Base-by-base conservation (phyloP, 2,329 filamentous ascomycete genomes). In the Penicillium concentricum region DNA sequence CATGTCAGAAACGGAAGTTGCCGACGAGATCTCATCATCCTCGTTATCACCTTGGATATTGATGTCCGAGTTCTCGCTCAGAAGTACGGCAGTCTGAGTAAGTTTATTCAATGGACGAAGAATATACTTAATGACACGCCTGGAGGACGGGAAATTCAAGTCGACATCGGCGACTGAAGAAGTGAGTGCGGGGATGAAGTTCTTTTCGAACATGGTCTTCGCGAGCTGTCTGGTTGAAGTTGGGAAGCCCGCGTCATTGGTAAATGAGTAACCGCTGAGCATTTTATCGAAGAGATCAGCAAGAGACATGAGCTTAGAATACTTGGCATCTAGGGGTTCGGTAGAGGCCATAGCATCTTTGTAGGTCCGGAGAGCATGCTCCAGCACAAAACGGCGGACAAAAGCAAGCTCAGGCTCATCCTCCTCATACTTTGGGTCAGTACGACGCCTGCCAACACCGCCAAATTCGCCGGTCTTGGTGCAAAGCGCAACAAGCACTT, bases 161-260 rank as follows among this genome's bases (percentile, higher is more conserved):
- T 97, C 94, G 58, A 99, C 89, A 67, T 99, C 95, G 18, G 94
- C 91, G 66, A 99, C 92, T 1, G 95, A 96, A 13, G 87, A 85
- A 2, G 94, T 97, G 57, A 99, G 78, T 46, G 93, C 89, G 24
- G 90, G 85, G 59, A 97, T 87, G 72, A 94, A 96, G 54, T 95
- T 92, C 78, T 97, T 99, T 76, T 99, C 94, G 67, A 96, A 97
- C 94, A 99, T 99, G 58, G 97, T 86, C 64, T 92, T 91, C 34
- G 91, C 88, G 64, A 99, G 84, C 69, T 96, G 92, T 66, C 89
- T 87, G 61, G 92, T 89, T 8, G 92, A 92, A 42, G 63, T 81
- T 68, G 52, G 78, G 61, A 66, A 73, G 59, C 72, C 79, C 59
- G 74, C 75, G 58, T 76, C 77, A 61, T 76, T 76, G 44, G 80